Conservation (phyloP, 495 filamentous ascomycete species). For the Neurospora discreta region DNA sequence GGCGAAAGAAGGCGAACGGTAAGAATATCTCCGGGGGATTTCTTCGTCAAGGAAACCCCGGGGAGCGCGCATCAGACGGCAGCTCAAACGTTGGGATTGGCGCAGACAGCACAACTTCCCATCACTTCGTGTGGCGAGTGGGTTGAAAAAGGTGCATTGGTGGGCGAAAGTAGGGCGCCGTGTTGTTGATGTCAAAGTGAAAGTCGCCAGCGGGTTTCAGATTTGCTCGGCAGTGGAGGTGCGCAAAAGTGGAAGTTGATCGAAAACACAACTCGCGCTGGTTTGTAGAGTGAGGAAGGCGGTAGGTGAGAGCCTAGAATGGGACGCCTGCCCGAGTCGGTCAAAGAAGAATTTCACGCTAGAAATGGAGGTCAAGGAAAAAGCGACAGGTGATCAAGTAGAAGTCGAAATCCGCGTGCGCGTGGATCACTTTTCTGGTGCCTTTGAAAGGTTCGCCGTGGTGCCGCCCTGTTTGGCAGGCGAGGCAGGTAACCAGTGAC, state of each 20-base stretch:
- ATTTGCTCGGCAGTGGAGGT: neutral
- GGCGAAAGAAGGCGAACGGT: neutral
- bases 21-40: neutral
- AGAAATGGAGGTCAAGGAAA: neutral
- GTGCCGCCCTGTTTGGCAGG: neutral
- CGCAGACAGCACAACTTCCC: slow-evolving; percentile 3
- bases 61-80: slow-evolving; percentile 6
- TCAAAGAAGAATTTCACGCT: neutral
- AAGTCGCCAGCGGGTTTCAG: neutral
- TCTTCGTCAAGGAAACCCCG: neutral
- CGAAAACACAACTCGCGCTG: neutral
- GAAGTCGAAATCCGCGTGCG: neutral
- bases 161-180: neutral
- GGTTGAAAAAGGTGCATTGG: neutral
- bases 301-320: neutral
- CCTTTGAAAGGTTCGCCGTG: neutral
- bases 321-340: neutral
- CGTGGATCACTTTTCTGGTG: neutral
- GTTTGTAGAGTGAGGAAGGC: neutral
- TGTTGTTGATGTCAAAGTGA: neutral
- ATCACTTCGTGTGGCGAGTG: slow-evolving; percentile 3
- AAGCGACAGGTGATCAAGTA: neutral
- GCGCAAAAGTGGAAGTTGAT: neutral
- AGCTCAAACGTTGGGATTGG: slow-evolving; percentile 3
- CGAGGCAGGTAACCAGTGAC: neutral